phyloP scores from a whole-genome alignment of 2,329 filamentous ascomycete species.

The Diplocarpon mali region DNA sequence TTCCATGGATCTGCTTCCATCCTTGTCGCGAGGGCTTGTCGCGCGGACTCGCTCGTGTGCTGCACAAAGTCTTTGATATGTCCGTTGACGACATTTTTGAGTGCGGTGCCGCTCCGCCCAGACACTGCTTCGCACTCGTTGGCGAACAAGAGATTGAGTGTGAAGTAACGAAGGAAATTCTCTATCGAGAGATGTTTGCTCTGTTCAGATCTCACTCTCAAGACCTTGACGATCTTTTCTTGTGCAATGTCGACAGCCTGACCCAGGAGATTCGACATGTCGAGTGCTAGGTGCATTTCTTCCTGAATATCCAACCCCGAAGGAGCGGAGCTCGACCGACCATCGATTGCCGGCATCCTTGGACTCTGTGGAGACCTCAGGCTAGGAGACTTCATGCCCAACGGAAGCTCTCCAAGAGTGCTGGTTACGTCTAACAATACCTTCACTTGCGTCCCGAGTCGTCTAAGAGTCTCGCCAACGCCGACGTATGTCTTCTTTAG shows the following conservation, averaged over 20 bases:
- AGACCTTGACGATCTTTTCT: slow-evolving; percentile 62
- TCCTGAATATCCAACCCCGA: slow-evolving; percentile 43
- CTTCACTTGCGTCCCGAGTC: slow-evolving; percentile 85
- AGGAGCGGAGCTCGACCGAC: slow-evolving; percentile 12
- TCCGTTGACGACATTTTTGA: slow-evolving; percentile 70
- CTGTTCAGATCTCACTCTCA: slow-evolving; percentile 68
- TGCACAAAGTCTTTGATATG: slow-evolving; percentile 76
- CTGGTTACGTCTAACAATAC: slow-evolving; percentile 91
- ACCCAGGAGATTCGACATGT: slow-evolving; percentile 66
- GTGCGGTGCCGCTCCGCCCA: slow-evolving; percentile 60
- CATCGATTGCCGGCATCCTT: slow-evolving; percentile 22
- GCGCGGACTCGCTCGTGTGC: slow-evolving; percentile 58
- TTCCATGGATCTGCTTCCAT: slow-evolving; percentile 78
- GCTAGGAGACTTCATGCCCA: slow-evolving; percentile 19
- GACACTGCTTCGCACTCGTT: slow-evolving; percentile 82
- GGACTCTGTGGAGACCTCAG: slow-evolving; percentile 21
- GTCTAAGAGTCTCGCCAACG: slow-evolving; percentile 74
- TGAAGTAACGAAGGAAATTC: slow-evolving; percentile 72
- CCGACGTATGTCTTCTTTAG: slow-evolving; percentile 75
- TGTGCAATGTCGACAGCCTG: slow-evolving; percentile 74
- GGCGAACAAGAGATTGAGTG: slow-evolving; percentile 69
- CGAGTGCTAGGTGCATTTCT: slow-evolving; percentile 65
- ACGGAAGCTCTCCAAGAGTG: slow-evolving; percentile 30
- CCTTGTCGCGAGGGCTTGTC: slow-evolving; percentile 60
- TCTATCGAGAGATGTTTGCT: slow-evolving; percentile 55